Conservation (phyloP, 495 filamentous ascomycete species). For the Wilcoxina mikolae region DNA sequence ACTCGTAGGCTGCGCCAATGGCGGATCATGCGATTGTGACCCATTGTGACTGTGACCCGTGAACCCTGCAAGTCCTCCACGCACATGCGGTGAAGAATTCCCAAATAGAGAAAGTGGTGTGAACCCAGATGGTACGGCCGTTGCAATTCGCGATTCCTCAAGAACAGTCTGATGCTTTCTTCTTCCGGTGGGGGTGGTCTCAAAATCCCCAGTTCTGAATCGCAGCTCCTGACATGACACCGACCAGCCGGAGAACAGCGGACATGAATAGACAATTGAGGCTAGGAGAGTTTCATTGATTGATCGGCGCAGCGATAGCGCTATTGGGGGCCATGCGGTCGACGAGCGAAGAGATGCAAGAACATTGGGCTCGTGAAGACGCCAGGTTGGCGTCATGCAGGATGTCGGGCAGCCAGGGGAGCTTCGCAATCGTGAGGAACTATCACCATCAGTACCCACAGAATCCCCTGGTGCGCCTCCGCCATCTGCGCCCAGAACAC, state of each 20-base stretch:
- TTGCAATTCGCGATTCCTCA: constrained; percentile 34
- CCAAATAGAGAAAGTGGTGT: constrained; percentile 30
- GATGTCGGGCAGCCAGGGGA: constrained; percentile 1
- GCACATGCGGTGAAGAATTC: no score
- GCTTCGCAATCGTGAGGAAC: constrained; percentile 15
- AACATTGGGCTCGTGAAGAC: constrained; percentile 31
- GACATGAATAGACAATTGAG: constrained; percentile 71
- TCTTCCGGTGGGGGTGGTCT: background rate
- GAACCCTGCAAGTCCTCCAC: background rate
- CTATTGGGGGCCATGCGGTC: constrained; percentile 62
- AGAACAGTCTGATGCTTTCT: background rate
- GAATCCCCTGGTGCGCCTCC: background rate
- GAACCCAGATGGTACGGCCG: constrained; percentile 36
- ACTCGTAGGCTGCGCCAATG: constrained; percentile 26
- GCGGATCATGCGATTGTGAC: constrained; percentile 17
- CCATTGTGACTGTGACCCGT: constrained; percentile 4
- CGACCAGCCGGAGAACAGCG: constrained; percentile 64
- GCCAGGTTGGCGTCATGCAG: background rate
- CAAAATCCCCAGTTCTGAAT: constrained; percentile 28
- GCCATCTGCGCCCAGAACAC: background rate
- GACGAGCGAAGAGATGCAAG: constrained; percentile 71
- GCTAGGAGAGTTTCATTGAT: constrained; percentile 45
- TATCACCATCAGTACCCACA: background rate
- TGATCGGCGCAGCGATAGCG: constrained; percentile 57
- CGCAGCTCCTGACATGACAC: constrained; percentile 80